Conservation (phyloP, 345 rosid species). For the Geranium rotundifolium region DNA sequence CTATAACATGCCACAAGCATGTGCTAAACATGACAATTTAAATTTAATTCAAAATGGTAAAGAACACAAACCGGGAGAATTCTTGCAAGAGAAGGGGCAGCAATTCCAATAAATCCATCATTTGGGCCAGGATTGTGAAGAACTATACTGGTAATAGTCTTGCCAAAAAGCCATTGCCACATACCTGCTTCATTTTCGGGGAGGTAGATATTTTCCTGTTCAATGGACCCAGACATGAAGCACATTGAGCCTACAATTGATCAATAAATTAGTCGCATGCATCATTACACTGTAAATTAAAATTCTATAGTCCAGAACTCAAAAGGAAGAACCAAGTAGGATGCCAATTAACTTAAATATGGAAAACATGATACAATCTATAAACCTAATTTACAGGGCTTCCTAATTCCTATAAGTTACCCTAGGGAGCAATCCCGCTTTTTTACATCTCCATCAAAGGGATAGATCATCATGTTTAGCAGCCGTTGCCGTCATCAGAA, state of each 20-base stretch:
- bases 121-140: constrained; percentile 51
- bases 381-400: not conserved
- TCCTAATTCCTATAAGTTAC: too few species aligned
- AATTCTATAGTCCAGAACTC: not conserved
- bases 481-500: too few species aligned
- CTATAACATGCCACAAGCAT: not conserved
- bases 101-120: constrained; percentile 89
- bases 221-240: constrained; percentile 87
- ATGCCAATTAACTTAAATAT: not conserved
- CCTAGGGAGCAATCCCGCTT: too few species aligned
- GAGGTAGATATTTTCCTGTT: constrained; percentile 74
- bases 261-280: not conserved
- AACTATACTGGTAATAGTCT: constrained; percentile 59
- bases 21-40: not conserved
- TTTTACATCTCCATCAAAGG: too few species aligned
- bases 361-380: too few species aligned
- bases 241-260: constrained; percentile 69
- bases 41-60: not conserved
- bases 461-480: too few species aligned
- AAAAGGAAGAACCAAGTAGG: not conserved
- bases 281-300: not conserved
- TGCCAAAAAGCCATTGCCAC: constrained; percentile 96
- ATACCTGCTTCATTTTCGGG: constrained; percentile 88
- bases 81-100: constrained; percentile 93
- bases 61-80: constrained; percentile 78